Base-by-base conservation (phyloP, 768 basidiomycete species). In the Tricholoma saponaceum region DNA sequence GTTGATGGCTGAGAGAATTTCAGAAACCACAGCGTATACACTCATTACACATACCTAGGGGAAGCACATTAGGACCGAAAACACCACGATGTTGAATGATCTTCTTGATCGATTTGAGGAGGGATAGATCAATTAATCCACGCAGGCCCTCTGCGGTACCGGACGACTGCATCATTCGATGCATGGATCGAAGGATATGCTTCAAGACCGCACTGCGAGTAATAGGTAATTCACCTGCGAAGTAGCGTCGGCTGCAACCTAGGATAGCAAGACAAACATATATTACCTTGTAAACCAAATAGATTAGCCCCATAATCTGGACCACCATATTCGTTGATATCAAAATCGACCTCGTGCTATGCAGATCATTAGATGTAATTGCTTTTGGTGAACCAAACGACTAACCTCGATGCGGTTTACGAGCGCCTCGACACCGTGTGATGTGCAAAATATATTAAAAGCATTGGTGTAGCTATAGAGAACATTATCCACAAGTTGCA, bases 101-200 rank as follows among this genome's bases (percentile, higher is more conserved):
- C 71, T 85, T 89, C 76, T 94, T 94, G 68, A 95, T 79, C 0
- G 90, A 91, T 64, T 85, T 84, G 57, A 95, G 75, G 20, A 98
- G 76, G 1, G 92, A 86, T 51, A 89, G 88, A 70, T 99, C 97
- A 56, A 98, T 94, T 35, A 99, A 77, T 30, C 94, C 95, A 14
- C 97, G 86, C 12, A 99, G 80, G 2, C 95, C 95, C 69, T 99
- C 97, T 4, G 94, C 87, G 3, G 91, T 90, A 8, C 96, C 96
- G 0, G 93, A 89, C 0, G 90, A 89, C 66, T 95, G 92, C 95
- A 99, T 97, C 85, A 98, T 93, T 26, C 97, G 86, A 64, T 97
- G 94, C 75, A 96, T 85, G 0, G 95, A 94, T 26, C 97, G 87
- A 30, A 99, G 71, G 9, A 93, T 83, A 60, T 94, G 88, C 72